Evolutionary conservation across 2,329 filamentous ascomycete species (phyloP).

Genomic region (Pyricularia sp.): DNA sequence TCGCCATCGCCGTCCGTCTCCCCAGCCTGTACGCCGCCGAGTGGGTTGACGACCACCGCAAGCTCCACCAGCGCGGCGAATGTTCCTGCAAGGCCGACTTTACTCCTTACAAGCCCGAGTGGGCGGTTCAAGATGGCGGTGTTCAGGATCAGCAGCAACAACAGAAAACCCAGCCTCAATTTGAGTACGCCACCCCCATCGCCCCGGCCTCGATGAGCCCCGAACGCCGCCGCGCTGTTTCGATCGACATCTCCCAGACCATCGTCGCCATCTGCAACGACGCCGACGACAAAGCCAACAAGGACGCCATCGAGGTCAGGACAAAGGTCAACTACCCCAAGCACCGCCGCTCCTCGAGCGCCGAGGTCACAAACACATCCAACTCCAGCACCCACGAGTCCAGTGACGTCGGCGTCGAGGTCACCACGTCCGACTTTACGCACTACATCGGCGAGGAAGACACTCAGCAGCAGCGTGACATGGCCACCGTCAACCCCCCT

Average conservation of each 20-base stretch:
- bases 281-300: neutral
- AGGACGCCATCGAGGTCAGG: neutral
- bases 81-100: slow-evolving; percentile 23
- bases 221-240: neutral
- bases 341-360: slow-evolving; percentile 2
- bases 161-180: neutral
- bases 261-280: neutral
- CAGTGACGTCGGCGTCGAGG: neutral
- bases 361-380: slow-evolving; percentile 5
- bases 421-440: neutral
- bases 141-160: slow-evolving; percentile 4
- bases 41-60: slow-evolving; percentile 25
- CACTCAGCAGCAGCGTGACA: neutral
- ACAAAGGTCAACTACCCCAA: neutral
- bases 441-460: neutral
- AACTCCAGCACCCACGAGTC: neutral
- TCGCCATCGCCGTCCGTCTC: slow-evolving; percentile 17
- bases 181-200: slow-evolving; percentile 1
- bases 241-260: neutral
- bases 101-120: slow-evolving; percentile 13
- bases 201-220: neutral
- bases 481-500: neutral
- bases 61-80: slow-evolving; percentile 19
- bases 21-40: slow-evolving; percentile 25
- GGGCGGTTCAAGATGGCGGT: slow-evolving; percentile 7